Evolutionary conservation across 2,329 filamentous ascomycete species (phyloP).

Genomic region (Iodosphaeria phyllophila): DNA sequence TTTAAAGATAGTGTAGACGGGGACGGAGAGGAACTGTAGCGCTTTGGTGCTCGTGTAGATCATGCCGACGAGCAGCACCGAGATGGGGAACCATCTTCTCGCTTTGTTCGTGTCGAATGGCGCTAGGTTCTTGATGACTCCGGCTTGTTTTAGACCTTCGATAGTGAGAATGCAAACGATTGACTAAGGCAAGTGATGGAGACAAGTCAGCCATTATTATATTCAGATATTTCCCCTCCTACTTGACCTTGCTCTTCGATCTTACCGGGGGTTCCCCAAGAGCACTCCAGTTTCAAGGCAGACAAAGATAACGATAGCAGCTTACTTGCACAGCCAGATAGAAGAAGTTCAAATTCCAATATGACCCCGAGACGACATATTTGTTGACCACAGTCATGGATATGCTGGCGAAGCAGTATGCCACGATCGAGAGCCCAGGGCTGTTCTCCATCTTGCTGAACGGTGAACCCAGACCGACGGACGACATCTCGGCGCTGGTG

Average conservation of each 20-base stretch:
- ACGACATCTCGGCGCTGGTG: no score
- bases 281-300: no score
- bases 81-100: slow-evolving; percentile 94
- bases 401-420: slow-evolving; percentile 93
- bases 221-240: no score
- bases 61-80: slow-evolving; percentile 91
- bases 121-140: slow-evolving; percentile 66
- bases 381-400: slow-evolving; percentile 99
- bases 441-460: slow-evolving; percentile 47
- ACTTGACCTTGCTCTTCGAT: no score
- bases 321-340: slow-evolving; percentile 81
- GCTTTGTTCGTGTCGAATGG: slow-evolving; percentile 76
- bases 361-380: slow-evolving; percentile 78
- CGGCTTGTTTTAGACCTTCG: slow-evolving; percentile 58
- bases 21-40: slow-evolving; percentile 88
- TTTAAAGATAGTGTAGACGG: slow-evolving; percentile 99
- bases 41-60: slow-evolving; percentile 97
- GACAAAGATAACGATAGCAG: slow-evolving; percentile 3
- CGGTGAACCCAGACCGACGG: slow-evolving; percentile 13
- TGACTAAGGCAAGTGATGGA: no score
- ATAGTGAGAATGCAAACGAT: slow-evolving; percentile 79
- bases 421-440: slow-evolving; percentile 61
- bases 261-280: no score
- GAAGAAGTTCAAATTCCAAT: slow-evolving; percentile 95
- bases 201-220: no score